Evolutionary conservation across 2,329 filamentous ascomycete genomes (phyloP).

Genomic region (Trichoderma afroharzianum): DNA sequence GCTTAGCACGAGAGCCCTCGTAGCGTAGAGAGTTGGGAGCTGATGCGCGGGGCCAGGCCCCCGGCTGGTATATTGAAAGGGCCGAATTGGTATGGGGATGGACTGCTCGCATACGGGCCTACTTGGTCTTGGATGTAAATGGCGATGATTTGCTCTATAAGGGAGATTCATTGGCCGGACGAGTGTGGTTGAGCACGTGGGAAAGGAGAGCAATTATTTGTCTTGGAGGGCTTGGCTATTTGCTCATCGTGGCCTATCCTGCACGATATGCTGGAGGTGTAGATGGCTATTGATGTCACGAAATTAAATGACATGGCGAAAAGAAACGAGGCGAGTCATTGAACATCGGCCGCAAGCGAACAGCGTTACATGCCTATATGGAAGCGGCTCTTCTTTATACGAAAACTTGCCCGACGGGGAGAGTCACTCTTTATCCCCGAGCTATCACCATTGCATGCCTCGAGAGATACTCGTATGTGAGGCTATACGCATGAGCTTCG

Average conservation of each 20-base stretch:
- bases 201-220: neutral
- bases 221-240: neutral
- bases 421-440: neutral
- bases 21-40: neutral
- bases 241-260: neutral
- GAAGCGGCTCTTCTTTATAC: neutral
- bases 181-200: neutral
- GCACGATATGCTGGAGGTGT: neutral
- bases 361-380: neutral
- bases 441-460: neutral
- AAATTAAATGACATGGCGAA: neutral
- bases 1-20: neutral
- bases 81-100: conserved; percentile 12
- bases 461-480: neutral
- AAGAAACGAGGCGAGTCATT: neutral
- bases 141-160: neutral
- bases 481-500: neutral
- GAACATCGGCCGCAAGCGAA: neutral
- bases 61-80: conserved; percentile 9
- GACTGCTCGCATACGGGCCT: conserved; percentile 11
- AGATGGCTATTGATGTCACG: neutral
- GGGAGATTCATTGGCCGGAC: neutral
- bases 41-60: conserved; percentile 7
- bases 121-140: neutral
- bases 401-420: neutral